Percentiles rank a stretch among this genome's conserved stretches.
phyloP scores from a whole-genome alignment of 805 yeast genomes.

The Candida sphagnicola region DNA sequence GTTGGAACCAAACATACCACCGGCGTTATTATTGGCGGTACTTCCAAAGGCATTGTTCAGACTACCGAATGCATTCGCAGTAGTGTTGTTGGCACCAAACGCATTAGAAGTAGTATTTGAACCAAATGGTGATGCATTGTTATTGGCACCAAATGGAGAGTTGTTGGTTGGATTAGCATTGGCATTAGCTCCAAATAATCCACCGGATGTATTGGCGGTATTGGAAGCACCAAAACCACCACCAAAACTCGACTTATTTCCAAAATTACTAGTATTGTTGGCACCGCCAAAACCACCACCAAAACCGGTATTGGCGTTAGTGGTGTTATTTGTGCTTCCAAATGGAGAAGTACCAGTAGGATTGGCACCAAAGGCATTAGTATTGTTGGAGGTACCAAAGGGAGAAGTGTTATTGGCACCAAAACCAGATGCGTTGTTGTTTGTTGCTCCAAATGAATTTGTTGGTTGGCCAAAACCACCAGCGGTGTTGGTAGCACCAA shows the following conservation, averaged over 20 bases:
- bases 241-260: conserved; percentile 2
- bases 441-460: conserved; percentile 30
- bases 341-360: conserved; percentile 21
- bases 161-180: conserved; percentile 4
- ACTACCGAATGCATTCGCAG: conserved; percentile 23
- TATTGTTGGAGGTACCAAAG: conserved; percentile 23
- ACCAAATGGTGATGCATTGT: conserved; percentile 1
- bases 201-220: conserved; percentile 10
- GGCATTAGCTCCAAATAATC: conserved; percentile 17
- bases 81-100: conserved; percentile 6
- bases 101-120: not conserved
- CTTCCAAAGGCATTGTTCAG: conserved; percentile 20
- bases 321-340: conserved; percentile 29
- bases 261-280: conserved; percentile 11
- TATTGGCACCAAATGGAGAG: conserved; percentile 5
- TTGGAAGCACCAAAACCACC: conserved; percentile 11
- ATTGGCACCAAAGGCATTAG: conserved; percentile 15
- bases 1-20: conserved; percentile 30
- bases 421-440: conserved; percentile 21
- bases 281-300: conserved; percentile 10
- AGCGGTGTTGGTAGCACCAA: conserved; percentile 18
- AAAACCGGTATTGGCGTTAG: conserved; percentile 15
- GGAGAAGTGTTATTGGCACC: conserved; percentile 22
- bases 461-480: conserved; percentile 38
- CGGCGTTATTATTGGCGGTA: conserved; percentile 12